phyloP scores from a whole-genome alignment of 1,284 basidiomycete genomes.

The Tremellales sp. region DNA sequence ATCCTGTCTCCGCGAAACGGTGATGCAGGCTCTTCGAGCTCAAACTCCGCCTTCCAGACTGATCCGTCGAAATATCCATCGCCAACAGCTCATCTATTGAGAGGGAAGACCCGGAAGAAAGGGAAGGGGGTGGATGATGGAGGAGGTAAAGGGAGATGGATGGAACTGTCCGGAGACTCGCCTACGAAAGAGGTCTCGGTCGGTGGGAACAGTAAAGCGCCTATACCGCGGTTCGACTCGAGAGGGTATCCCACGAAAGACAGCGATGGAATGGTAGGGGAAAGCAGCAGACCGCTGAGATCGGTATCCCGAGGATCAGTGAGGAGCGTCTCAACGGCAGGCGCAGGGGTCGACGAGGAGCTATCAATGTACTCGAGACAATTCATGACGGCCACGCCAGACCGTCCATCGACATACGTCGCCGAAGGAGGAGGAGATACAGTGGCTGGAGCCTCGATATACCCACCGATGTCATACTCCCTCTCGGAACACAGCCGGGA shows the following conservation, averaged over 20 bases:
- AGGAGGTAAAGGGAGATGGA: slow-evolving; percentile 12
- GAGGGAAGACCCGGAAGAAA: slow-evolving; percentile 15
- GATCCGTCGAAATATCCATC: slow-evolving; percentile 24
- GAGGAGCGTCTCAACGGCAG: slow-evolving; percentile 16
- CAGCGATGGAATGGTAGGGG: not conserved
- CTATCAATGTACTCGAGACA: slow-evolving; percentile 13
- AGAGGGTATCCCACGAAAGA: slow-evolving; percentile 24
- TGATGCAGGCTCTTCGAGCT: slow-evolving; percentile 4
- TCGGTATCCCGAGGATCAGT: not conserved
- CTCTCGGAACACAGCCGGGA: slow-evolving; percentile 22
- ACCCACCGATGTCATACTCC: slow-evolving; percentile 2
- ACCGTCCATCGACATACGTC: slow-evolving; percentile 4
- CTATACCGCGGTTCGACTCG: slow-evolving; percentile 22
- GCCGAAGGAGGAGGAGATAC: not conserved
- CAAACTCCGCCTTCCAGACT: slow-evolving; percentile 15
- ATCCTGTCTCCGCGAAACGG: slow-evolving; percentile 20
- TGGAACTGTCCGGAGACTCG: slow-evolving; percentile 9
- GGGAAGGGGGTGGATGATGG: not conserved
- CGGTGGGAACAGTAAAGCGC: not conserved
- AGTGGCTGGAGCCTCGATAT: not conserved
- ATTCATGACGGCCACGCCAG: slow-evolving; percentile 1
- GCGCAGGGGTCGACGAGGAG: slow-evolving; percentile 25
- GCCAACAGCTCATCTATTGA: slow-evolving; percentile 9
- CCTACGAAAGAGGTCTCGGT: slow-evolving; percentile 3
- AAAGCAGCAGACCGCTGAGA: not conserved